Conservation (phyloP, 805 yeast genomes). For the Metschnikowia arizonensis region DNA sequence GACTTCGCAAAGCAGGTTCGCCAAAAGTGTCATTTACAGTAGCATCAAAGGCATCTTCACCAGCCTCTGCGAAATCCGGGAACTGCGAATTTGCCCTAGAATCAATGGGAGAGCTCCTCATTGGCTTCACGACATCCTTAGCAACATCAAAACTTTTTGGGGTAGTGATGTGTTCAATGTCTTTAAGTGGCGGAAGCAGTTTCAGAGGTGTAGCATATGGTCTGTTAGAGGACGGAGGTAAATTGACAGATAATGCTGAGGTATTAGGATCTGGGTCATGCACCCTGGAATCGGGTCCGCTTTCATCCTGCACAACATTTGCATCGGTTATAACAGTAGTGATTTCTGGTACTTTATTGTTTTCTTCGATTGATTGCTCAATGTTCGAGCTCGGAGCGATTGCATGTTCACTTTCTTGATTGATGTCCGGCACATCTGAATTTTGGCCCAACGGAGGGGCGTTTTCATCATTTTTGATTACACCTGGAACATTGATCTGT, state of each 20-base stretch:
- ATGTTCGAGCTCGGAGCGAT: not conserved
- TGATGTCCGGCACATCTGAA: conserved; percentile 9
- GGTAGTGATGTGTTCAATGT: conserved; percentile 38
- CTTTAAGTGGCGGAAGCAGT: conserved; percentile 39
- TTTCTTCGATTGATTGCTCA: not conserved
- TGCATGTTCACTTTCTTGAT: not conserved
- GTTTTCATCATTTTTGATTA: not conserved
- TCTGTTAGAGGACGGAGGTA: conserved; percentile 9
- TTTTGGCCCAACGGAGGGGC: conserved; percentile 10
- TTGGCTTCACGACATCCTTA: conserved; percentile 23
- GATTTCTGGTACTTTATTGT: not conserved
- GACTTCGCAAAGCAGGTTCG: conserved; percentile 6
- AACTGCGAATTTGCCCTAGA: conserved; percentile 11
- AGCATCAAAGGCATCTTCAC: conserved; percentile 16
- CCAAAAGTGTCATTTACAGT: conserved; percentile 19
- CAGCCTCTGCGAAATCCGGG: conserved; percentile 12
- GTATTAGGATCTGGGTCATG: conserved; percentile 14
- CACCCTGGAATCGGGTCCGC: not conserved
- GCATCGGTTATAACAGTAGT: not conserved
- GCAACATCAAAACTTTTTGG: conserved; percentile 42
- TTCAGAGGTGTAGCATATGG: conserved; percentile 40
- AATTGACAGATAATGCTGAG: conserved; percentile 9
- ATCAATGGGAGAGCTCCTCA: conserved; percentile 23
- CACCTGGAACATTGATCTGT: not conserved
- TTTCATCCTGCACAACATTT: conserved; percentile 4